These are phyloP conservation scores for Alternaria brassicae DNA, from an alignment of 2,329 filamentous ascomycete species.

Conservation along the genomic window DNA sequence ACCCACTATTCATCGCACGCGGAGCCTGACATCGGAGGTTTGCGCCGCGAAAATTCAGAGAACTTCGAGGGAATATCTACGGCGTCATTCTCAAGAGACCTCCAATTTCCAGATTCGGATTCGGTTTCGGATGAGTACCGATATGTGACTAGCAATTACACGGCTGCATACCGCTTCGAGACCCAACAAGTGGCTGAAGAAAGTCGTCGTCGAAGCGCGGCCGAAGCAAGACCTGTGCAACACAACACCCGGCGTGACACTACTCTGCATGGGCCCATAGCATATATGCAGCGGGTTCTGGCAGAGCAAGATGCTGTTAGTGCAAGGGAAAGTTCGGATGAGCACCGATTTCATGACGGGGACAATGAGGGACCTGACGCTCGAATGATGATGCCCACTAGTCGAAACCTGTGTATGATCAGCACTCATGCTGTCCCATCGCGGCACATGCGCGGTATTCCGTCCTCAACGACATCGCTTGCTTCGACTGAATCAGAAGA, in stretches of 20 bases:
- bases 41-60: not conserved
- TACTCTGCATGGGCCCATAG: not conserved
- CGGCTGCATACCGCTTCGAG: not conserved
- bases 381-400: not conserved
- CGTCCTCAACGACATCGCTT: not conserved
- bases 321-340: not conserved
- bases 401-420: not conserved
- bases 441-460: not conserved
- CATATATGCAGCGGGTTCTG: not conserved
- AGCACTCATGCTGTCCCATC: not conserved
- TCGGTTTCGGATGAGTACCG: not conserved
- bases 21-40: not conserved
- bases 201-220: not conserved
- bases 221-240: not conserved
- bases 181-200: not conserved
- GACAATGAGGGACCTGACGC: not conserved
- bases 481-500: not conserved
- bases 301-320: not conserved
- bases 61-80: not conserved
- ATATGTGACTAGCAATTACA: not conserved
- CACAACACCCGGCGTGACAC: not conserved
- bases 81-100: not conserved
- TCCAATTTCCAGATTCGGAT: not conserved
- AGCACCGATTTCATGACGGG: not conserved
- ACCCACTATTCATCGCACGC: not conserved